A percentile compares a stretch with the other conserved stretches of the same genome.
Conservation (phyloP, 768 basidiomycete genomes). For the Rhizopogon vinicolor region DNA sequence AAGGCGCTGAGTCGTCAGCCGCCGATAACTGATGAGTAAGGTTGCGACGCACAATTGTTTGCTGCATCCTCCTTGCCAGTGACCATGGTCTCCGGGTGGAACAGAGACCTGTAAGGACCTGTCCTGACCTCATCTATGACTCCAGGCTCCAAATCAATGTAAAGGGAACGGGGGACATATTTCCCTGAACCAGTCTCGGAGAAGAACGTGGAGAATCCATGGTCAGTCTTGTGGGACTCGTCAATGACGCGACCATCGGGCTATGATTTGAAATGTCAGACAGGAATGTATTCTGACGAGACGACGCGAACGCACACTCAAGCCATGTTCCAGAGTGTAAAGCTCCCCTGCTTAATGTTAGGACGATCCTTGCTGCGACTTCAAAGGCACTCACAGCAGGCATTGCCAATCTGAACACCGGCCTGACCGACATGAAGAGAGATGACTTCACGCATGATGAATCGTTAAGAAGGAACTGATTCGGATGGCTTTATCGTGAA, state of each 20-base stretch:
- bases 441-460: constrained; percentile 86
- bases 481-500: constrained; percentile 9
- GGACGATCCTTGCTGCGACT: constrained; percentile 6
- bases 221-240: constrained; percentile 58
- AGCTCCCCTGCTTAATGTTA: constrained; percentile 71
- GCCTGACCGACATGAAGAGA: constrained; percentile 97
- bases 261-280: constrained; percentile 33
- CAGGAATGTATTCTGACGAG: background rate
- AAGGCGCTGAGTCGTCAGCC: constrained; percentile 7
- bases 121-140: constrained; percentile 94
- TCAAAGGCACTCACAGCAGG: constrained; percentile 71
- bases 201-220: constrained; percentile 98
- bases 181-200: constrained; percentile 92
- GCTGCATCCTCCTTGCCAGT: constrained; percentile 99
- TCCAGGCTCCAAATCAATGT: constrained; percentile 93
- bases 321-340: constrained; percentile 96
- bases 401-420: constrained; percentile 91
- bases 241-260: constrained; percentile 87
- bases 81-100: constrained; percentile 97
- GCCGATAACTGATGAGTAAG: background rate
- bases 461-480: constrained; percentile 10
- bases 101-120: constrained; percentile 88
- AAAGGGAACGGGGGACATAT: constrained; percentile 94
- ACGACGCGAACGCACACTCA: constrained; percentile 61
- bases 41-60: constrained; percentile 82